A percentile compares a stretch with the other conserved stretches of the same genome.
phyloP scores from a whole-genome alignment of 768 basidiomycete species.

The Galerina sulciceps region DNA sequence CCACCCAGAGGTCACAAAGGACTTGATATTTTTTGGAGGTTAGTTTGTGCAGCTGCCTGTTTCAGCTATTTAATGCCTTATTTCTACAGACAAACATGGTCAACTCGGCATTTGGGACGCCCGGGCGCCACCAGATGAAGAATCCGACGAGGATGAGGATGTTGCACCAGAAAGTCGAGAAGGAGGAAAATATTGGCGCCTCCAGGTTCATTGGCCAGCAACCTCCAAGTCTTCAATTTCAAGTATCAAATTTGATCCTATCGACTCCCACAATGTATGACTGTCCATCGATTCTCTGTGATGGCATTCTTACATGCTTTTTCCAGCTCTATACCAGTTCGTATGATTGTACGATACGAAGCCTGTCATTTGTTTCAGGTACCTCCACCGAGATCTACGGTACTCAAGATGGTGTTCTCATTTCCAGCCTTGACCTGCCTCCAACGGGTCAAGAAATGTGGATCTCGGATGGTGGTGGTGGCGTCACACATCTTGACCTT shows the following conservation, averaged over 20 bases:
- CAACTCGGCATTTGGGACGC: slow-evolving; percentile 89
- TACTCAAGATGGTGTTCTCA: slow-evolving; percentile 56
- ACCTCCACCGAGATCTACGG: slow-evolving; percentile 72
- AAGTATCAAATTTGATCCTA: slow-evolving; percentile 75
- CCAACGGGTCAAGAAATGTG: slow-evolving; percentile 80
- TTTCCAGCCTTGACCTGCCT: slow-evolving; percentile 72
- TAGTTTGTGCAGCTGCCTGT: slow-evolving; percentile 2
- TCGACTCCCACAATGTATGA: slow-evolving; percentile 72
- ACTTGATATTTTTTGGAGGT: slow-evolving; percentile 90
- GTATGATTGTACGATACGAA: slow-evolving; percentile 81
- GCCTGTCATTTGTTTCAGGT: slow-evolving; percentile 72
- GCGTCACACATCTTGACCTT: slow-evolving; percentile 76
- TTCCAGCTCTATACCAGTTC: slow-evolving; percentile 77
- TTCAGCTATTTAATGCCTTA: neutral
- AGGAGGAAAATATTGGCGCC: slow-evolving; percentile 78
- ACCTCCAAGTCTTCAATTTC: slow-evolving; percentile 82
- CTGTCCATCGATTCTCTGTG: neutral
- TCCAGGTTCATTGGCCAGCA: slow-evolving; percentile 86
- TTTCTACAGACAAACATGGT: slow-evolving; percentile 73
- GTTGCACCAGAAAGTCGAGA: slow-evolving; percentile 46
- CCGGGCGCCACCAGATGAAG: slow-evolving; percentile 67
- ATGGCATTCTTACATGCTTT: neutral
- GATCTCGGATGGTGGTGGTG: slow-evolving; percentile 77
- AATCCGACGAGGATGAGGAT: slow-evolving; percentile 71
- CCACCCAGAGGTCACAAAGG: slow-evolving; percentile 80